Conservation (phyloP, 2,329 filamentous ascomycete genomes). For the Colletotrichum falcatum region DNA sequence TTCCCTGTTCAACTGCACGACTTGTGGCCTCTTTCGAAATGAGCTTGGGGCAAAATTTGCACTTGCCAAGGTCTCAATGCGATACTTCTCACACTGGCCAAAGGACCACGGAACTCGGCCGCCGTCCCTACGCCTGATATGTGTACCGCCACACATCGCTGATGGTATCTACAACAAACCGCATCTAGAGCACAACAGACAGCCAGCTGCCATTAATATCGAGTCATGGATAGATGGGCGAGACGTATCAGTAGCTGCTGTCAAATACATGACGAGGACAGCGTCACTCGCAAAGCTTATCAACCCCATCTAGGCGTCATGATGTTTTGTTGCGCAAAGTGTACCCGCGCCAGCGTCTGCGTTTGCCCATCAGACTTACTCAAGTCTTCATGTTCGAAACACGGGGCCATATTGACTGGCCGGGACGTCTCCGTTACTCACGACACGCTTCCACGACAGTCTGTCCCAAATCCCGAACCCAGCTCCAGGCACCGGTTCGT, state of each 20-base stretch:
- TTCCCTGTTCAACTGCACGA: background rate
- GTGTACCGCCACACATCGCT: background rate
- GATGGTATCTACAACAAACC: slow-evolving; percentile 4
- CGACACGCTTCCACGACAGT: slow-evolving; percentile 23
- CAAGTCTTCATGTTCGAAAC: slow-evolving; percentile 31
- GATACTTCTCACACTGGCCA: background rate
- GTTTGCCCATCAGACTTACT: slow-evolving; percentile 19
- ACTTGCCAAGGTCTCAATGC: slow-evolving; percentile 29
- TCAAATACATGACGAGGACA: slow-evolving; percentile 1
- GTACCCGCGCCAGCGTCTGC: background rate
- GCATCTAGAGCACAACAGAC: background rate
- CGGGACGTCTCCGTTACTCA: slow-evolving; percentile 17
- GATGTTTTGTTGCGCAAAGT: background rate
- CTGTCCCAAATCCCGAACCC: background rate
- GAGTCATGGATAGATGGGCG: slow-evolving; percentile 18
- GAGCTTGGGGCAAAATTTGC: background rate
- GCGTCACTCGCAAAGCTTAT: background rate
- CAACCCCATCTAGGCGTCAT: background rate
- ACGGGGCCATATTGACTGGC: slow-evolving; percentile 26
- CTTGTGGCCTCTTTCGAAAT: background rate
- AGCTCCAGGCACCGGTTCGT: slow-evolving; percentile 15
- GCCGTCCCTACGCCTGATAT: background rate
- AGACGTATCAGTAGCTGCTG: slow-evolving; percentile 13
- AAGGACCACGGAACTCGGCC: slow-evolving; percentile 12
- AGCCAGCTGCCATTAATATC: background rate